A percentile compares a stretch with the other conserved stretches of the same genome.
phyloP scores from a whole-genome alignment of 73 alveolate species.

The Paramecium tetraurelia region DNA sequence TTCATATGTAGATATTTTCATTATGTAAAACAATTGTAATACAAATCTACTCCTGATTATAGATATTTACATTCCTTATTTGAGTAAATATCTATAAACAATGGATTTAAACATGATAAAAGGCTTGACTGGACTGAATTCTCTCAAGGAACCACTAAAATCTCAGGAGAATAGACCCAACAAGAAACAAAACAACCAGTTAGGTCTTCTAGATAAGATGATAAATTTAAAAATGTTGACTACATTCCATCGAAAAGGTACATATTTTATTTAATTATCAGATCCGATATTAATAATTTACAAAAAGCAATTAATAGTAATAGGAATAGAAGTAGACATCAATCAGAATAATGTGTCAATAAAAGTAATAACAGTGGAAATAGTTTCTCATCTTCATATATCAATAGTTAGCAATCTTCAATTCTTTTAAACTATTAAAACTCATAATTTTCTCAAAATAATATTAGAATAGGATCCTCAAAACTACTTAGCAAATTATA shows the following conservation, averaged over 20 bases:
- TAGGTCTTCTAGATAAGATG: background rate
- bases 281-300: background rate
- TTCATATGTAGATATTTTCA: constrained; percentile 30
- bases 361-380: background rate
- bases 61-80: constrained; percentile 51
- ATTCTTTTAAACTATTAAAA: background rate
- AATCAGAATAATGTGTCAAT: constrained; percentile 15
- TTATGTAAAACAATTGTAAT: constrained; percentile 66
- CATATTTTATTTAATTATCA: background rate
- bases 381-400: background rate
- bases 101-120: constrained; percentile 46
- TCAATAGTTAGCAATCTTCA: constrained; percentile 5
- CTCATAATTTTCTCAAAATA: background rate
- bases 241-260: background rate
- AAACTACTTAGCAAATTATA: constrained; percentile 2
- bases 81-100: background rate
- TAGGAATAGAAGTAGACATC: constrained; percentile 41
- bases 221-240: background rate
- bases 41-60: constrained; percentile 87
- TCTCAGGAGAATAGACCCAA: background rate
- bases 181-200: background rate
- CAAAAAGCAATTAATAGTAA: background rate
- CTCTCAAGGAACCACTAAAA: background rate
- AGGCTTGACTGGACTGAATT: constrained; percentile 37
- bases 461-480: constrained; percentile 24